phyloP scores from a whole-genome alignment of 2,329 filamentous ascomycete genomes.

The Daldinia sp. region DNA sequence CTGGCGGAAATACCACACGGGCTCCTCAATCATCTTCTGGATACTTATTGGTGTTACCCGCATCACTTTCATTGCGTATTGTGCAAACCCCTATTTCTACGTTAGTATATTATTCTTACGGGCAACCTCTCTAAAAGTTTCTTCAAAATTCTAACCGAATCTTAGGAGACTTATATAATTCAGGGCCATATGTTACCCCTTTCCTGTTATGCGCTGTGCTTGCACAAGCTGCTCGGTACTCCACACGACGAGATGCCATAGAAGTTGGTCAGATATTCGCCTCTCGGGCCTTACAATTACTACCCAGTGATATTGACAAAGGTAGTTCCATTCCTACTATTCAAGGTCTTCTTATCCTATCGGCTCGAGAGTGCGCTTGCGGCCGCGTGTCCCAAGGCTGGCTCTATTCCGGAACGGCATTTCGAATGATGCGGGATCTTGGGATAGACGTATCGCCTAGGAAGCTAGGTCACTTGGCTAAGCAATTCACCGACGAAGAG shows the following conservation, averaged over 20 bases:
- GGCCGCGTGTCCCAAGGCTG: constrained; percentile 36
- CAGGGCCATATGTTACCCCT: constrained; percentile 5
- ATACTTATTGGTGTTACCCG: constrained; percentile 32
- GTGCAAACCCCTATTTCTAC: constrained; percentile 30
- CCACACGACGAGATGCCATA: background rate
- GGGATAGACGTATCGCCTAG: constrained; percentile 36
- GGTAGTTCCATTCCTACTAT: constrained; percentile 38
- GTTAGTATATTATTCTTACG: constrained; percentile 7
- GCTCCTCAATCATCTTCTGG: constrained; percentile 15
- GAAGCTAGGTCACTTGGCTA: constrained; percentile 27
- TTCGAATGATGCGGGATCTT: constrained; percentile 39
- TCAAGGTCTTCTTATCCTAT: constrained; percentile 22
- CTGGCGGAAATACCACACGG: constrained; percentile 21
- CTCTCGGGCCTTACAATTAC: constrained; percentile 20
- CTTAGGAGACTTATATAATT: background rate
- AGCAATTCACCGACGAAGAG: constrained; percentile 31
- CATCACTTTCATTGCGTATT: constrained; percentile 31
- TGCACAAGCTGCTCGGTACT: constrained; percentile 4
- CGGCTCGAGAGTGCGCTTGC: constrained; percentile 26
- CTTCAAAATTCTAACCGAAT: background rate
- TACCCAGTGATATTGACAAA: constrained; percentile 24
- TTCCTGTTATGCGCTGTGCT: background rate
- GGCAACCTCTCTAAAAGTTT: background rate
- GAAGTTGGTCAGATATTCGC: constrained; percentile 22
- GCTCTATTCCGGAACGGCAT: constrained; percentile 40